A percentile compares a stretch with the other conserved stretches of the same genome.
phyloP scores from a whole-genome alignment of 2,329 filamentous ascomycete species.

The Daldinia eschscholtzii region DNA sequence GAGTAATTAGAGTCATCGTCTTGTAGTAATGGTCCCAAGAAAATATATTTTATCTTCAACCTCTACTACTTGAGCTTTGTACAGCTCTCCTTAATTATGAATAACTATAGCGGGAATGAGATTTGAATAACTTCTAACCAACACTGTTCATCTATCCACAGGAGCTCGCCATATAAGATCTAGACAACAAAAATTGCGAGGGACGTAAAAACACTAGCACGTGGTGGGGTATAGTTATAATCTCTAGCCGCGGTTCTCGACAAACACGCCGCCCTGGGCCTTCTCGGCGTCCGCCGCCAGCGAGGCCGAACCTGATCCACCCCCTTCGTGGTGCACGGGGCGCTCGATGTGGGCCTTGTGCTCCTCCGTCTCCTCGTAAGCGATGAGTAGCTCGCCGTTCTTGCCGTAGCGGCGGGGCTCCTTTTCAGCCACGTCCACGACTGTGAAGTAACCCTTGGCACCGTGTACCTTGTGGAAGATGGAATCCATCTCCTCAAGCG shows the following conservation, averaged over 20 bases:
- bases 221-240: neutral
- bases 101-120: too few species aligned
- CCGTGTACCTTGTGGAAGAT: constrained; percentile 71
- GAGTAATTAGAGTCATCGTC: neutral
- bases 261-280: constrained; percentile 30
- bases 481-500: constrained; percentile 74
- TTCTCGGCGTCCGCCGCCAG: constrained; percentile 44
- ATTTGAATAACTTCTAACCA: too few species aligned
- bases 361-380: constrained; percentile 59
- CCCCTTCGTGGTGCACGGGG: constrained; percentile 35
- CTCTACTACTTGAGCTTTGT: neutral
- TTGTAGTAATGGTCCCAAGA: neutral
- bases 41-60: neutral
- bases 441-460: constrained; percentile 55
- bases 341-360: constrained; percentile 47
- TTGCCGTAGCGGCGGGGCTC: constrained; percentile 70
- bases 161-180: neutral
- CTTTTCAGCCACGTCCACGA: constrained; percentile 58
- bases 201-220: constrained; percentile 1
- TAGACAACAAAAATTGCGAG: neutral
- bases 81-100: neutral
- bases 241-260: constrained; percentile 19
- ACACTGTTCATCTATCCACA: neutral
- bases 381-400: constrained; percentile 68
- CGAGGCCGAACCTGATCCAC: constrained; percentile 20